phyloP scores from a whole-genome alignment of 106 monocot genomes.

The Apostasia ramifera region DNA sequence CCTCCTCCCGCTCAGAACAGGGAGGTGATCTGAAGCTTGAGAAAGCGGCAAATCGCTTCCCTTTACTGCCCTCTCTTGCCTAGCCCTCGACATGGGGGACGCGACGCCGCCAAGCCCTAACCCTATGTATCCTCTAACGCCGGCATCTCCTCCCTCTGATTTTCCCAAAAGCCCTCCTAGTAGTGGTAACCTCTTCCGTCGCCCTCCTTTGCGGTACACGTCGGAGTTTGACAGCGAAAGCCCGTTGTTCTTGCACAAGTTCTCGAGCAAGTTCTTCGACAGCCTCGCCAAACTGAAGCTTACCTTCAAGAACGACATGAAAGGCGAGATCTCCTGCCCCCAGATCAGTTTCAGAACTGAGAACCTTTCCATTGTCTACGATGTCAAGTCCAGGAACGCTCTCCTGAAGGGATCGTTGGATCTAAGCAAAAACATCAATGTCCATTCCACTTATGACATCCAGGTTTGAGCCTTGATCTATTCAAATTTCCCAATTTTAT shows the following conservation, averaged over 20 bases:
- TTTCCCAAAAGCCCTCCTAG: not conserved
- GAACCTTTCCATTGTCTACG: constrained; percentile 59
- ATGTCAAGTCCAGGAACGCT: constrained; percentile 61
- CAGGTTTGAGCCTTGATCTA: constrained; percentile 35
- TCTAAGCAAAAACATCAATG: constrained; percentile 31
- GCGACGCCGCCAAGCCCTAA: not conserved
- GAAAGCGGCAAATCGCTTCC: not conserved
- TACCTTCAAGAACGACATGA: constrained; percentile 65
- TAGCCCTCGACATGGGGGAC: not conserved
- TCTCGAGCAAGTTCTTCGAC: constrained; percentile 70
- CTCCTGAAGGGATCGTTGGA: constrained; percentile 55
- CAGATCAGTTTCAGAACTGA: constrained; percentile 61
- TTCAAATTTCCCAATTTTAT: not conserved
- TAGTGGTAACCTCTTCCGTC: constrained; percentile 7
- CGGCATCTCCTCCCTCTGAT: not conserved
- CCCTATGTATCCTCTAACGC: not conserved
- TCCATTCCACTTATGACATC: constrained; percentile 55
- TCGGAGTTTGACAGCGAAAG: constrained; percentile 86
- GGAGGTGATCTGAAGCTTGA: not conserved
- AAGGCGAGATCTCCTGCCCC: constrained; percentile 37
- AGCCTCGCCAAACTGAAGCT: constrained; percentile 83
- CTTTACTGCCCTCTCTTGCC: not conserved
- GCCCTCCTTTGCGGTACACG: constrained; percentile 61
- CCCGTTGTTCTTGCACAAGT: constrained; percentile 64
- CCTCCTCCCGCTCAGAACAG: too few species aligned